A percentile compares a stretch with the other conserved stretches of the same genome.
Evolutionary conservation across 768 basidiomycete species (phyloP).

Genomic region (Tulasnella sp.): DNA sequence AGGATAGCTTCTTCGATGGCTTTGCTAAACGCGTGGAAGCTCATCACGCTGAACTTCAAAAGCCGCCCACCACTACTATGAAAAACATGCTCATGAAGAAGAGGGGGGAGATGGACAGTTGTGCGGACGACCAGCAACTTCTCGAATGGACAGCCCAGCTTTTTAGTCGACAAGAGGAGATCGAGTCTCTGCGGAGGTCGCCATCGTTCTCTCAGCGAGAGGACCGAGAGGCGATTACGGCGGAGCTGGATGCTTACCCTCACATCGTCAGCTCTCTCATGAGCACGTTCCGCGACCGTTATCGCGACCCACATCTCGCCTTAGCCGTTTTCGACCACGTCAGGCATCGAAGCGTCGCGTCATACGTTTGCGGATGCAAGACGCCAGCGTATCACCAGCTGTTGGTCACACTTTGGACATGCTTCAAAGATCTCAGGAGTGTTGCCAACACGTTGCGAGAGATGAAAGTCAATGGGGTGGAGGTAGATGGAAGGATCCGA

Average conservation of each 20-base stretch:
- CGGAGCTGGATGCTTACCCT: conserved; percentile 45
- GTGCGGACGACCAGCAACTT: conserved; percentile 56
- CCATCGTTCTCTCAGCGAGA: neutral
- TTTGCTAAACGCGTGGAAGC: neutral
- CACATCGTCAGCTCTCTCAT: conserved; percentile 69
- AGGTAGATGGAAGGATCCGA: conserved; percentile 49
- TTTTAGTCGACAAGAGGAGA: conserved; percentile 41
- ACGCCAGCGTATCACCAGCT: conserved; percentile 83
- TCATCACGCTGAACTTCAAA: neutral
- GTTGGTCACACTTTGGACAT: conserved; percentile 72
- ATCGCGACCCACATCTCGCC: conserved; percentile 67
- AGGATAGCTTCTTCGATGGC: neutral
- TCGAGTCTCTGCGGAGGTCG: conserved; percentile 21
- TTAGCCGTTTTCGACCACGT: conserved; percentile 77
- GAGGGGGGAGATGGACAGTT: conserved; percentile 62
- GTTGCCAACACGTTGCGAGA: conserved; percentile 65
- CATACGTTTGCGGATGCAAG: conserved; percentile 84
- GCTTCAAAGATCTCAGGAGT: conserved; percentile 71
- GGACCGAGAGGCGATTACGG: conserved; percentile 24
- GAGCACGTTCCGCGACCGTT: conserved; percentile 65
- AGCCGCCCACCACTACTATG: neutral
- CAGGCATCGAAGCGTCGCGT: conserved; percentile 57
- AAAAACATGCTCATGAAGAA: conserved; percentile 35
- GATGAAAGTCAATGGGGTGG: conserved; percentile 73
- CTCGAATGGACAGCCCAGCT: conserved; percentile 67